Base-by-base conservation (phyloP, 306 rosid genomes). In the Dalbergia oliveri region DNA sequence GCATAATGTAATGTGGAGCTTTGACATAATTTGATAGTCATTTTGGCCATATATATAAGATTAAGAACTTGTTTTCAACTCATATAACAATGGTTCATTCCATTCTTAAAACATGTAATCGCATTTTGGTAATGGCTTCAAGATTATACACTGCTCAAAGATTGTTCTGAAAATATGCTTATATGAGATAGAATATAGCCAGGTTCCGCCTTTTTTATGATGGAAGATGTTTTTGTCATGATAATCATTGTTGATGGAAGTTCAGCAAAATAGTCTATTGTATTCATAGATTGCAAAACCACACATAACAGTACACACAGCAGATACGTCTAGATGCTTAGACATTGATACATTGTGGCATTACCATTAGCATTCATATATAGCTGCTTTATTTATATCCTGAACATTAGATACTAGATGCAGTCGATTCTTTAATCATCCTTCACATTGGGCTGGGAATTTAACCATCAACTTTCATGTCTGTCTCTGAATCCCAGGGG, bases 401-500 rank as follows among this genome's bases (percentile, higher is more conserved):
- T 39, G 21, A 54, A 47, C 9, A 33, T 57, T 53, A 59, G 60
- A 77, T 79, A 62, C 35, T 49, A 49, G 49, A 65, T 67, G 58
- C 58, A 80, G 79, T 66, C 66, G 78, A 50, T 70, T 16, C 57
- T 81, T 26, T 18, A 68, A 12, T n/a, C 57, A 87, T 56, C 77
- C 84, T 78, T 61, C 67, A 21, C 15, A 83, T 78, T 69, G 45
- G 43, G 15, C 54, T 31, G 47, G 78, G 60, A 66, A 76, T 50
- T 79, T 73, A 86, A 43, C 86, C 93, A 54, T 84, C 93, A 47
- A 94, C 85, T 72, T 85, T 86, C 90, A 83, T 84, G 76, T 90
- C 97, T 34, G 96, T 90, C 72, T 86, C 90, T 47, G 82, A 66
- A 34, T 85, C 84, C 98, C 97, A 94, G 11, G 88, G 82, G 86